phyloP scores from a whole-genome alignment of 2,329 filamentous ascomycete genomes.

The Truncatella angustata region DNA sequence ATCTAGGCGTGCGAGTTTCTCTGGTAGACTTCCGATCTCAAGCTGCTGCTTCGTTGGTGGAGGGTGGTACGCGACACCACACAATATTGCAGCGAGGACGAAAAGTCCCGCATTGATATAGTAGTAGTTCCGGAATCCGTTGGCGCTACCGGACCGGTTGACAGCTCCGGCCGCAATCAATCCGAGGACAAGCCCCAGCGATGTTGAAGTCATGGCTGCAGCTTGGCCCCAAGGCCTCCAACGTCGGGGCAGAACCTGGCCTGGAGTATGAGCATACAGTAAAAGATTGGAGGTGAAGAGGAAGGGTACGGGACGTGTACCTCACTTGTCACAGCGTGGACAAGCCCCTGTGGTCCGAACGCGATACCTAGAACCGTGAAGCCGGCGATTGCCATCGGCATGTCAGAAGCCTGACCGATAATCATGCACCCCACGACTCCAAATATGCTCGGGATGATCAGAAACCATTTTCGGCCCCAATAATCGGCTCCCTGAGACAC shows the following conservation, averaged over 20 bases:
- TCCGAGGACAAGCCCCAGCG: conserved; percentile 32
- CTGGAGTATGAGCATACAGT: conserved; percentile 36
- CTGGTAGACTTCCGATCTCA: conserved; percentile 19
- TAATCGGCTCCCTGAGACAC: conserved; percentile 39
- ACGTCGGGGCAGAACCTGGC: conserved; percentile 36
- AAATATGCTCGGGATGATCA: conserved; percentile 32
- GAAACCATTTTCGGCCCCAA: conserved; percentile 40
- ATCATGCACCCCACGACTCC: conserved; percentile 34
- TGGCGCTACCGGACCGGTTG: conserved; percentile 21
- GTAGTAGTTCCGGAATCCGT: conserved; percentile 34
- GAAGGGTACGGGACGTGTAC: too few species aligned
- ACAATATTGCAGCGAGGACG: conserved; percentile 24
- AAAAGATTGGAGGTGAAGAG: too few species aligned
- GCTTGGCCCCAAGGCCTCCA: conserved; percentile 35
- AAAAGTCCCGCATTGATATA: conserved; percentile 32
- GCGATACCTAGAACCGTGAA: conserved; percentile 32
- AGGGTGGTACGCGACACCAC: conserved; percentile 31
- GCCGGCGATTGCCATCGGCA: conserved; percentile 36
- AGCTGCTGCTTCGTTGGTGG: conserved; percentile 25
- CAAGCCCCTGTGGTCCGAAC: conserved; percentile 36
- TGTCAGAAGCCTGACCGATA: conserved; percentile 31
- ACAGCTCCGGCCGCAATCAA: conserved; percentile 33
- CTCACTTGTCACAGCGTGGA: too few species aligned
- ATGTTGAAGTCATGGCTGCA: conserved; percentile 26
- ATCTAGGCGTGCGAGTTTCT: conserved; percentile 30